These are phyloP conservation scores for Allantophomopsis lycopodina DNA, from an alignment of 2,329 filamentous ascomycete species.

Conservation along the genomic window DNA sequence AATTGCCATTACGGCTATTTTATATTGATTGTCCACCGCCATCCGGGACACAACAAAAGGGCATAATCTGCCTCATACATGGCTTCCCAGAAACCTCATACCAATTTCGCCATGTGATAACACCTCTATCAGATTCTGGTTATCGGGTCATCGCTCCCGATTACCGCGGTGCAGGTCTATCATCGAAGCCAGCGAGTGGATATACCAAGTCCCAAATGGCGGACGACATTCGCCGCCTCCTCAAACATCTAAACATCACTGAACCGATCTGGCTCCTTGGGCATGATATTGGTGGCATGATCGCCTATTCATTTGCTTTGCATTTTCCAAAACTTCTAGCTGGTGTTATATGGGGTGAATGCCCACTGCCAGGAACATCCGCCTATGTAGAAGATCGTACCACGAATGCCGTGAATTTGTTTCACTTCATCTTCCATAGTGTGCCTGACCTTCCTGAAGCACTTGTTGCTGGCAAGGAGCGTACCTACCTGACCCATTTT, in stretches of 20 bases:
- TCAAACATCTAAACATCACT: constrained; percentile 19
- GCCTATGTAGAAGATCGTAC: constrained; percentile 12
- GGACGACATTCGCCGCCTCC: constrained; percentile 20
- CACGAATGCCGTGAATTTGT: constrained; percentile 5
- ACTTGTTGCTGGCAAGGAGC: constrained; percentile 24
- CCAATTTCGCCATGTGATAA: constrained; percentile 25
- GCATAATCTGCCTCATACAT: constrained; percentile 27
- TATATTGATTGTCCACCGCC: too few relatives aligned
- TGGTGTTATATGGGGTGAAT: constrained; percentile 27
- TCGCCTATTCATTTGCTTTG: constrained; percentile 25
- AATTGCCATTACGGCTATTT: too few relatives aligned
- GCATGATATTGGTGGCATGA: constrained; percentile 33
- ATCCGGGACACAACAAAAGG: not conserved
- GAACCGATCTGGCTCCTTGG: constrained; percentile 27
- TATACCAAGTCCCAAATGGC: constrained; percentile 27
- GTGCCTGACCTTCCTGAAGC: constrained; percentile 23
- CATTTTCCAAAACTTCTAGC: constrained; percentile 19
- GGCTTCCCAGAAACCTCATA: constrained; percentile 32
- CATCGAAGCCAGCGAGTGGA: constrained; percentile 9
- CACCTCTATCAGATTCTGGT: constrained; percentile 21
- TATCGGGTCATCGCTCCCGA: constrained; percentile 26
- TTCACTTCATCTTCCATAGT: constrained; percentile 27
- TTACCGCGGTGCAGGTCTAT: constrained; percentile 22
- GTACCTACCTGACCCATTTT: constrained; percentile 27
- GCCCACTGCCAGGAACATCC: constrained; percentile 23